Conservation (phyloP, 2,329 filamentous ascomycete species). For the Pleomassaria siparia region DNA sequence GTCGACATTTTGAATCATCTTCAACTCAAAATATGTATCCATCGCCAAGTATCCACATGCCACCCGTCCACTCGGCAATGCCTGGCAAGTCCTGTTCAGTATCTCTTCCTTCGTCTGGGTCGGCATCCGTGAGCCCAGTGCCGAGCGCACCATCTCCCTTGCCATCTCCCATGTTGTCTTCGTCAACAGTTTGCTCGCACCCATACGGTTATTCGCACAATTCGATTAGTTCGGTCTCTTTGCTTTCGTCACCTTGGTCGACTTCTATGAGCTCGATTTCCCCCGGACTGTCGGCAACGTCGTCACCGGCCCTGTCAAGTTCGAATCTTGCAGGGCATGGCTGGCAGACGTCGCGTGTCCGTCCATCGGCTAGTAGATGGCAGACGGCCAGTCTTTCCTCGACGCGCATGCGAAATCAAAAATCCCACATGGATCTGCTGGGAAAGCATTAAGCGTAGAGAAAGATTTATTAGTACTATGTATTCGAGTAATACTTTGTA, state of each 20-base stretch:
- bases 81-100: background rate
- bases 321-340: background rate
- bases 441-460: slow-evolving; percentile 14
- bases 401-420: slow-evolving; percentile 18
- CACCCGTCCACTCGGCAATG: background rate
- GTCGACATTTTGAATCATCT: background rate
- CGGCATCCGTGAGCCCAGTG: background rate
- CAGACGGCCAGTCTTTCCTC: background rate
- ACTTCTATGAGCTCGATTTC: background rate
- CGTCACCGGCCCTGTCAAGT: background rate
- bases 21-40: background rate
- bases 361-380: background rate
- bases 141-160: background rate
- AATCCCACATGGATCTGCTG: slow-evolving; percentile 16
- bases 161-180: background rate
- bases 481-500: too few species aligned
- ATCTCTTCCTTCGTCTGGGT: background rate
- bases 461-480: background rate
- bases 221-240: background rate
- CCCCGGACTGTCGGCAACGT: background rate
- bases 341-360: background rate
- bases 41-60: background rate
- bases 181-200: background rate
- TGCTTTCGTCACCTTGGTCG: slow-evolving; percentile 2
- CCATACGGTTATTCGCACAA: too few species aligned